phyloP scores from a whole-genome alignment of 768 basidiomycete species.

The Agaricus subrufescens region DNA sequence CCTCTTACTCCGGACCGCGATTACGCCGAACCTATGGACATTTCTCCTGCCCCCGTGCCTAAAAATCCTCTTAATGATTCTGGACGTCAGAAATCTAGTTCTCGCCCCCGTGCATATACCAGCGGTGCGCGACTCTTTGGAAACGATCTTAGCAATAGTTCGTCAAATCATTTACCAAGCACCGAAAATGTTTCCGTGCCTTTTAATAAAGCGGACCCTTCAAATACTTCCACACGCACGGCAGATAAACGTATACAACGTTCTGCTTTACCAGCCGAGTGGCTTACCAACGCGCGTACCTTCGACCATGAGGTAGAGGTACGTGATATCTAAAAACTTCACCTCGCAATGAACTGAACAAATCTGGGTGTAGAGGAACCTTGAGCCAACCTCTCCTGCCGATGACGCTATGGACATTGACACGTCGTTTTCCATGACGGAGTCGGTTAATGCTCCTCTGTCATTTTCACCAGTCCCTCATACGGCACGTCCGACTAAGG shows the following conservation, averaged over 20 bases:
- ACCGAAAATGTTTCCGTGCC: slow-evolving; percentile 26
- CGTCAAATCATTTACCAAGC: slow-evolving; percentile 23
- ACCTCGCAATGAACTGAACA: not conserved
- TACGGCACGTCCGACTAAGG: slow-evolving; percentile 49
- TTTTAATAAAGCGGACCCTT: slow-evolving; percentile 25
- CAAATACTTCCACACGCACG: slow-evolving; percentile 33
- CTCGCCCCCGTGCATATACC: slow-evolving; percentile 63
- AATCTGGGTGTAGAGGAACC: slow-evolving; percentile 26
- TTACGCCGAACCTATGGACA: slow-evolving; percentile 59
- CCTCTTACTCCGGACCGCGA: slow-evolving; percentile 46
- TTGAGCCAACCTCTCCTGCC: slow-evolving; percentile 37
- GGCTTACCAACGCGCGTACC: slow-evolving; percentile 34
- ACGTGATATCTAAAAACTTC: slow-evolving; percentile 10
- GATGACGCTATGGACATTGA: slow-evolving; percentile 84
- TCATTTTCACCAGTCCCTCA: slow-evolving; percentile 33
- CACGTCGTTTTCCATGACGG: slow-evolving; percentile 36
- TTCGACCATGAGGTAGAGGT: slow-evolving; percentile 21
- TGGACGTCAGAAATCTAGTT: slow-evolving; percentile 19
- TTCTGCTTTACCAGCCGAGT: slow-evolving; percentile 59
- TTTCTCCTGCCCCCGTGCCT: slow-evolving; percentile 59
- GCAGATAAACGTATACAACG: slow-evolving; percentile 54
- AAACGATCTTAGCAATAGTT: slow-evolving; percentile 62
- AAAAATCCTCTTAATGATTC: slow-evolving; percentile 22
- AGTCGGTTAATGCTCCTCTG: slow-evolving; percentile 17
- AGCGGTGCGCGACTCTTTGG: slow-evolving; percentile 68